Conservation (phyloP, 2,329 filamentous ascomycete genomes). For the Claviceps citrina region DNA sequence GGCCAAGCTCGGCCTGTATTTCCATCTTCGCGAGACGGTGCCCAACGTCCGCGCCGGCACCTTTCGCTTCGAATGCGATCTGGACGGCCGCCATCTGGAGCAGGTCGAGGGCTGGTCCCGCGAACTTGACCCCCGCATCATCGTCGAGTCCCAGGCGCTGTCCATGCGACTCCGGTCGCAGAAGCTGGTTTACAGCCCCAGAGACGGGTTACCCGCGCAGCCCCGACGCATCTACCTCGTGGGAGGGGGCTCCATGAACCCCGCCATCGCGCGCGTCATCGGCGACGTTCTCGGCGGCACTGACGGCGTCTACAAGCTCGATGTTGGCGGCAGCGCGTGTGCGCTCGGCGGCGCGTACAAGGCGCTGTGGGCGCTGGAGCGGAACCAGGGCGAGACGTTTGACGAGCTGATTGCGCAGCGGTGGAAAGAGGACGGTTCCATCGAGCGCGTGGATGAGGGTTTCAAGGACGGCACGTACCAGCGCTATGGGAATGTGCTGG, state of each 20-base stretch:
- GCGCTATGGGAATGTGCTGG: constrained; percentile 60
- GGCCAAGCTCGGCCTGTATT: constrained; percentile 88
- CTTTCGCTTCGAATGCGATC: constrained; percentile 59
- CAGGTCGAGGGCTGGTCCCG: constrained; percentile 27
- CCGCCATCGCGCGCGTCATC: constrained; percentile 69
- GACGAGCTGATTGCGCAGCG: constrained; percentile 71
- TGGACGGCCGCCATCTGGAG: constrained; percentile 38
- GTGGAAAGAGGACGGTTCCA: constrained; percentile 74
- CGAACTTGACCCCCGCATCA: constrained; percentile 62
- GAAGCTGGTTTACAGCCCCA: constrained; percentile 50
- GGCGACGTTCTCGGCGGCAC: constrained; percentile 77
- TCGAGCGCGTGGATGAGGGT: constrained; percentile 68
- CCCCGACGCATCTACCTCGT: constrained; percentile 86
- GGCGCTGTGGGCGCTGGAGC: constrained; percentile 79
- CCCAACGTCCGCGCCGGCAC: constrained; percentile 76
- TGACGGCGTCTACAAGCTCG: constrained; percentile 84
- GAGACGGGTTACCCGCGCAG: constrained; percentile 52
- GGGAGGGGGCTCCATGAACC: constrained; percentile 79
- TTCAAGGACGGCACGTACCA: constrained; percentile 63
- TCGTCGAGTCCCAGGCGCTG: constrained; percentile 89
- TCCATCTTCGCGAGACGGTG: constrained; percentile 87
- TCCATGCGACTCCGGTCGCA: constrained; percentile 76
- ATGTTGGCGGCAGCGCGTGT: constrained; percentile 90
- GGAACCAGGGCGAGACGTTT: constrained; percentile 55
- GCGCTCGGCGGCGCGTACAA: constrained; percentile 91